Base-by-base conservation (phyloP, 2,329 filamentous ascomycete species). In the Magnaporthiopsis incrustans region DNA sequence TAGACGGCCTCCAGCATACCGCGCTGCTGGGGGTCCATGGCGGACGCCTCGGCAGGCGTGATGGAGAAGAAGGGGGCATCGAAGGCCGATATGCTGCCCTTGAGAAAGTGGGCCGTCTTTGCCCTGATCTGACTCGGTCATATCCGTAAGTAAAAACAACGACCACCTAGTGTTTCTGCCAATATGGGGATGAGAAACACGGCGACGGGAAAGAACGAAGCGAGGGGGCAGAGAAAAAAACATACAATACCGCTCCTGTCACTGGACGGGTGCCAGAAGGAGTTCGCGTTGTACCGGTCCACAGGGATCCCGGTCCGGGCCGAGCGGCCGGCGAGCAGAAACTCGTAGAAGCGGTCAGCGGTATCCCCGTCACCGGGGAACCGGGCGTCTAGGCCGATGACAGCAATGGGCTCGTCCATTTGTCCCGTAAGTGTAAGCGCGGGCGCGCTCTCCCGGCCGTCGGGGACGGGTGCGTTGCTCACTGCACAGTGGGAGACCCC, bases 41-140 rank as follows among this genome's bases (percentile, higher is more conserved):
- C 84, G 33, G 82, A 79, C 59, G 87, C 87, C 73, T 89, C 87
- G 67, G 83, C 81, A 18, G 86, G 85, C 62, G 85, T 87, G 81
- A 89, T 88, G 72, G 87, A 87, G 81, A 89, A 89, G 76, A 89
- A 89, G 1, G 82, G 78, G 38, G 84, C 82, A 68, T 89, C 86
- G 69, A 89, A 89, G 27, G 38, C 27, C 12, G 56, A 61, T 18
- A 61, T 44, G 53, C 66, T 65, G 15, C 61, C 59, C 12, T 64
- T 56, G 22, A 67, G 66, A 22, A 65, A 61, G 59, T 67, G 59
- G 10, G 32, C 63, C 4, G 63, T 50, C 33, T 56, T 56, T 30
- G 56, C n/a, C 33, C 60, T 64, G 15, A 59, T 35, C 64, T 58
- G 30, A 56, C 10, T 59, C 8, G 14, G 58, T 57, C 44, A 53